These are phyloP conservation scores for Syzygium syzygioides DNA, from an alignment of 441 rosid genomes.

Conservation along the genomic window DNA sequence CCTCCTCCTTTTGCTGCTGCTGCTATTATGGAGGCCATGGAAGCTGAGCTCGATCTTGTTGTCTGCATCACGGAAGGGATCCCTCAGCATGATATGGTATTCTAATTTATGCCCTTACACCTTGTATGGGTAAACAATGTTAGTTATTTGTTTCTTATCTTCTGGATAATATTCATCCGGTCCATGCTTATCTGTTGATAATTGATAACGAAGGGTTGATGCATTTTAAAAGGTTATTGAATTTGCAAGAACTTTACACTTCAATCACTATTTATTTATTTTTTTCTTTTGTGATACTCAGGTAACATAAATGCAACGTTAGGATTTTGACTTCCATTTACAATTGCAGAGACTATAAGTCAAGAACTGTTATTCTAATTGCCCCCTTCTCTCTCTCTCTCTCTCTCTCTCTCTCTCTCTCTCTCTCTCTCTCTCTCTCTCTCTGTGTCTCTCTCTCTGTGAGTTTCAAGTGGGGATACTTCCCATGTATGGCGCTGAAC, in stretches of 20 bases:
- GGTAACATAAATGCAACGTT: neutral
- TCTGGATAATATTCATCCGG: neutral
- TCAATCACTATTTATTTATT: neutral
- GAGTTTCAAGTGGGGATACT: neutral
- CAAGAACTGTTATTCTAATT: neutral
- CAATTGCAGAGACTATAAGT: neutral
- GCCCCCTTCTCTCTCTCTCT: neutral
- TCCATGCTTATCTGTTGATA: neutral
- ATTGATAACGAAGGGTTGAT: neutral
- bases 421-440: neutral
- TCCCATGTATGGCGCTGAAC: neutral
- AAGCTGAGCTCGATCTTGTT: conserved; percentile 86
- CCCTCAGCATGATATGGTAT: conserved; percentile 97
- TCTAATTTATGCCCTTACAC: neutral
- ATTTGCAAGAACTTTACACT: neutral
- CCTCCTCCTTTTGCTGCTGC: conserved; percentile 97
- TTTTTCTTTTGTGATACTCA: neutral
- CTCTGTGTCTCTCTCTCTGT: neutral
- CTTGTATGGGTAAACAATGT: neutral
- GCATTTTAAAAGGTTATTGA: neutral
- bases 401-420: neutral
- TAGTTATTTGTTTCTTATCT: neutral
- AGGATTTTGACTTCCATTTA: neutral
- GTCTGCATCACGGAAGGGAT: conserved; percentile 97
- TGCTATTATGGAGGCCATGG: conserved; percentile 90